Evolutionary conservation across 257 asterid genomes (phyloP).

Genomic region (Agastache rugosa): DNA sequence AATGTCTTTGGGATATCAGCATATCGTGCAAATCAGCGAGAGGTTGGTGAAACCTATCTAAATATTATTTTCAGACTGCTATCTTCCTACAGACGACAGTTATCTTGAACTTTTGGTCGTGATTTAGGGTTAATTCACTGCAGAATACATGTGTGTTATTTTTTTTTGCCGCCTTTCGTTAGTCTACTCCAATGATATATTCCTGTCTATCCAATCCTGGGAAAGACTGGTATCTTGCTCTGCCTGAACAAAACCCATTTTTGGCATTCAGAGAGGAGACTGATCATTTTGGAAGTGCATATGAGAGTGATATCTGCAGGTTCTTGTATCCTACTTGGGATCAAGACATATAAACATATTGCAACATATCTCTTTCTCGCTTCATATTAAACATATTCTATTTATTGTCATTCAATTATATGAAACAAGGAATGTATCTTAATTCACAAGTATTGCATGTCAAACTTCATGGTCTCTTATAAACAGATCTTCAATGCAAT

Average conservation of each 20-base stretch:
- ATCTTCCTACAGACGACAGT: background rate
- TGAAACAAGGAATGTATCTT: slow-evolving; percentile 14
- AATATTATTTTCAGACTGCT: background rate
- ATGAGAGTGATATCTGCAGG: background rate
- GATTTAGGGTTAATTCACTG: slow-evolving; percentile 11
- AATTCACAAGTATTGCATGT: slow-evolving; percentile 18
- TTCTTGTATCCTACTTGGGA: slow-evolving; percentile 14
- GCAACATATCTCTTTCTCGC: background rate
- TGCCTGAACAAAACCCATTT: slow-evolving; percentile 4
- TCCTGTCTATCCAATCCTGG: background rate
- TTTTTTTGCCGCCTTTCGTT: background rate
- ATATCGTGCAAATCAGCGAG: slow-evolving; percentile 93
- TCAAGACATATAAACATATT: background rate
- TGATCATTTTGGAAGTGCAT: slow-evolving; percentile 1
- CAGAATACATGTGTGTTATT: background rate
- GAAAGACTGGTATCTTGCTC: slow-evolving; percentile 12
- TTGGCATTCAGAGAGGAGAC: slow-evolving; percentile 20
- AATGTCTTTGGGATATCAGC: slow-evolving; percentile 84
- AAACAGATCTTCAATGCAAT: slow-evolving; percentile 81
- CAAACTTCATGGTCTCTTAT: slow-evolving; percentile 14
- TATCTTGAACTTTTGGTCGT: background rate
- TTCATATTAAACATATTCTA: slow-evolving; percentile 4
- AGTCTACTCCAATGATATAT: slow-evolving; percentile 5
- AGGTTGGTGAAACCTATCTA: slow-evolving; percentile 50
- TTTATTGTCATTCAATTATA: background rate